Conservation (phyloP, 352 stramenopile genomes). For the Phytophthora multivora region DNA sequence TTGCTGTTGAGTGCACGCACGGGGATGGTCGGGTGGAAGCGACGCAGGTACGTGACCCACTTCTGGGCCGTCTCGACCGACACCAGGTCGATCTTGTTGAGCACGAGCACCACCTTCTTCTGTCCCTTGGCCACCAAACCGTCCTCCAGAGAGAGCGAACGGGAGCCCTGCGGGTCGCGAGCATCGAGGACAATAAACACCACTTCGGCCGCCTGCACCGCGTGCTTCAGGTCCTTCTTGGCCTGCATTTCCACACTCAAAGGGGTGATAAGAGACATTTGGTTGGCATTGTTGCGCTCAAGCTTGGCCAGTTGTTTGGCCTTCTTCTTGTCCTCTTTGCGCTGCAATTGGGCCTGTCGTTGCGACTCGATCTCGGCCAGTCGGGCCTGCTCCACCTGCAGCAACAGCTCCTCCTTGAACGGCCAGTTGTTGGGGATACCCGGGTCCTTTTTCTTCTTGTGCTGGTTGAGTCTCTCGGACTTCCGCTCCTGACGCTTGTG, state of each 20-base stretch:
- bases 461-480: slow-evolving; percentile 82
- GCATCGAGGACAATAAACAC: slow-evolving; percentile 95
- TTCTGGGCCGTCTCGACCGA: slow-evolving; percentile 88
- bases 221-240: slow-evolving; percentile 82
- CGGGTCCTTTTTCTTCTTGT: slow-evolving; percentile 97
- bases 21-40: slow-evolving; percentile 94
- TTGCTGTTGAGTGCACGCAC: slow-evolving; percentile 79
- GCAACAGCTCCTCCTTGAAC: slow-evolving; percentile 96
- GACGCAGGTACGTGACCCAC: slow-evolving; percentile 94
- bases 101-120: slow-evolving; percentile 97
- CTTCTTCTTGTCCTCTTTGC: slow-evolving; percentile 75
- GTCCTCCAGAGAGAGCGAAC: slow-evolving; percentile 94
- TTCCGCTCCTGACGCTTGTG: slow-evolving; percentile 96
- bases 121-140: slow-evolving; percentile 92
- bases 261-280: slow-evolving; percentile 47
- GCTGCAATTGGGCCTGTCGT: slow-evolving; percentile 61
- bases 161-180: slow-evolving; percentile 96
- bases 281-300: slow-evolving; percentile 33
- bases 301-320: slow-evolving; percentile 44
- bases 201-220: slow-evolving; percentile 64
- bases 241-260: slow-evolving; percentile 77
- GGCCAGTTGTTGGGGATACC: slow-evolving; percentile 99
- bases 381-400: slow-evolving; percentile 82
- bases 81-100: slow-evolving; percentile 99
- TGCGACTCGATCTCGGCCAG: slow-evolving; percentile 73